phyloP scores from a whole-genome alignment of 2,329 filamentous ascomycete genomes.

The Botryotinia narcissicola region DNA sequence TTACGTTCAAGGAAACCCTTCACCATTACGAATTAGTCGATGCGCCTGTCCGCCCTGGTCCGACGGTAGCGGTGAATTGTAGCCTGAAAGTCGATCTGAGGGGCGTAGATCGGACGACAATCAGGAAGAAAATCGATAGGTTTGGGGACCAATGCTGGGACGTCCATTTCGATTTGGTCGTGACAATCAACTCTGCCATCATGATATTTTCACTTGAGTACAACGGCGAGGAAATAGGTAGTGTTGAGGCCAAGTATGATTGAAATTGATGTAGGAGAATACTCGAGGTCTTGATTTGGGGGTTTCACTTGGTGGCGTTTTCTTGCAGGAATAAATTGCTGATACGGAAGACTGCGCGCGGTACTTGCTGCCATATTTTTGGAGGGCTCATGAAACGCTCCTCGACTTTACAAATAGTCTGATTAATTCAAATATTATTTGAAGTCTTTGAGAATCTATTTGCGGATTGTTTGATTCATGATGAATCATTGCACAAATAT shows the following conservation, averaged over 20 bases:
- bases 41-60: neutral
- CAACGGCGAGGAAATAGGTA: neutral
- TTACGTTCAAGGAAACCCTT: neutral
- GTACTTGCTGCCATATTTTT: neutral
- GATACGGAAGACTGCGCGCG: neutral
- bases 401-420: neutral
- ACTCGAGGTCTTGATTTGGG: neutral
- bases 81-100: neutral
- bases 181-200: neutral
- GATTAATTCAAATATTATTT: neutral
- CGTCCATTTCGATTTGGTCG: neutral
- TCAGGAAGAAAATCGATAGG: neutral
- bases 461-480: neutral
- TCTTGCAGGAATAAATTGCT: neutral
- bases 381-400: neutral
- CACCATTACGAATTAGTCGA: neutral
- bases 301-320: neutral
- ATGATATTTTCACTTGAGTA: constrained; percentile 14
- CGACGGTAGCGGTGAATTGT: neutral
- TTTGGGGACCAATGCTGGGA: neutral
- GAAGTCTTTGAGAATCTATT: neutral
- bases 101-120: accelerated
- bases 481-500: neutral
- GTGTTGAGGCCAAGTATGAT: constrained; percentile 11
- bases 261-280: neutral